These are phyloP conservation scores for Cercophora newfieldiana DNA, from an alignment of 495 filamentous ascomycete genomes.

Conservation along the genomic window DNA sequence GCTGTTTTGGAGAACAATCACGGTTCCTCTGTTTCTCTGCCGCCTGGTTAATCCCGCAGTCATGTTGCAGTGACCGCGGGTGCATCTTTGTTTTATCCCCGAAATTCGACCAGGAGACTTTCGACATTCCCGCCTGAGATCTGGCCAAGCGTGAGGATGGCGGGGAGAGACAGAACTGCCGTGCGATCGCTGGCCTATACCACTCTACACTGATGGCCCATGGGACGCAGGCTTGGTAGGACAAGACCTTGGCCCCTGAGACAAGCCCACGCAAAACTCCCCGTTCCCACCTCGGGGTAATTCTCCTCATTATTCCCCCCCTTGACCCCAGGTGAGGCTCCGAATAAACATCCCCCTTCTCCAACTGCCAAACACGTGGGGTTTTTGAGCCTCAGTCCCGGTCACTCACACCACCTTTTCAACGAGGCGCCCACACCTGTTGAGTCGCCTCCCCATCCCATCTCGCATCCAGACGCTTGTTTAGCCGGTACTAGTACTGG, in stretches of 20 bases:
- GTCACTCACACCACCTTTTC: not conserved
- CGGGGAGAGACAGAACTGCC: not conserved
- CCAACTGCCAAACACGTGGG: conserved; percentile 10
- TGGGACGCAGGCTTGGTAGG: not conserved
- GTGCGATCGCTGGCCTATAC: not conserved
- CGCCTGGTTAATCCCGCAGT: conserved; percentile 12
- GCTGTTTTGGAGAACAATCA: not conserved
- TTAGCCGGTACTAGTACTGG: conserved; percentile 20
- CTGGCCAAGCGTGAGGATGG: not conserved
- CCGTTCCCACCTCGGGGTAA: conserved; percentile 10
- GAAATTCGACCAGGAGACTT: not conserved
- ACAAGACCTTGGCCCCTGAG: conserved; percentile 24
- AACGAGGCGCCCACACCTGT: not conserved
- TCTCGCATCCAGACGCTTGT: not conserved
- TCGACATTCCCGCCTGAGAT: not conserved
- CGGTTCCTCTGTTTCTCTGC: conserved; percentile 13
- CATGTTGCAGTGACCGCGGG: no score
- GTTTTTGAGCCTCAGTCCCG: not conserved
- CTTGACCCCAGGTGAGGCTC: conserved; percentile 21
- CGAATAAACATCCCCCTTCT: conserved; percentile 9
- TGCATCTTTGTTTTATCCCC: not conserved
- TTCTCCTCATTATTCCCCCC: conserved; percentile 12
- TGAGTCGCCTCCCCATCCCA: conserved; percentile 2
- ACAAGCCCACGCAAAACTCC: conserved; percentile 16
- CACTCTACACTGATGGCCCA: not conserved